phyloP scores from a whole-genome alignment of 139 green algal species.

The Chlamydomonas applanata region DNA sequence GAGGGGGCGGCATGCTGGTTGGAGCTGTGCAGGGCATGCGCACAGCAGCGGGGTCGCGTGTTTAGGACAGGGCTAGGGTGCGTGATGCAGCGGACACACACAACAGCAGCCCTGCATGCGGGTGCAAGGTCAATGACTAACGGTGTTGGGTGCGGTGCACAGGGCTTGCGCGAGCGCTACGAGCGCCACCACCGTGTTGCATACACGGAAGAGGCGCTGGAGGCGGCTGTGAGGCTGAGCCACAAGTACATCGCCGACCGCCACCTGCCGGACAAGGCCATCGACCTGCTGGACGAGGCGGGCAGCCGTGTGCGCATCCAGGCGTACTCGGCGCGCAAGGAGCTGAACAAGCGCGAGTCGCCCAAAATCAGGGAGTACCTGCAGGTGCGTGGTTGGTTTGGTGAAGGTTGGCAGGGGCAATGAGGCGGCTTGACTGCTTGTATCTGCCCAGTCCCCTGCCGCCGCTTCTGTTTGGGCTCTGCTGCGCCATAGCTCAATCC shows the following conservation, averaged over 20 bases:
- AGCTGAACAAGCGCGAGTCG: conserved; percentile 8
- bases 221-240: conserved; percentile 52
- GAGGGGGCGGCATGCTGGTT: too few relatives aligned
- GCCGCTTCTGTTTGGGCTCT: too few relatives aligned
- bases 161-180: conserved; percentile 71
- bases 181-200: conserved; percentile 83
- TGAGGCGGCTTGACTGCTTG: too few relatives aligned
- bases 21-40: too few relatives aligned
- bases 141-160: background rate
- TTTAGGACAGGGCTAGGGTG: too few relatives aligned
- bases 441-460: background rate
- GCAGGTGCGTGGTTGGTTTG: conserved; percentile 29
- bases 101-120: too few relatives aligned
- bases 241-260: conserved; percentile 75
- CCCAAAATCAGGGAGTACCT: conserved; percentile 46
- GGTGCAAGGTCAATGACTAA: too few relatives aligned
- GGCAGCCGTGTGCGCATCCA: conserved; percentile 83
- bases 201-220: conserved; percentile 52
- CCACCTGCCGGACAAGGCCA: conserved; percentile 95
- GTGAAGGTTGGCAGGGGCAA: too few relatives aligned
- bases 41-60: too few relatives aligned
- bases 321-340: conserved; percentile 61
- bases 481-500: too few relatives aligned
- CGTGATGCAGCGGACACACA: too few relatives aligned
- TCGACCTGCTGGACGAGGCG: conserved; percentile 98